A percentile compares a stretch with the other conserved stretches of the same genome.
phyloP scores from a whole-genome alignment of 192 early-diverging fungal species.

The Gamsiella multidivaricata region DNA sequence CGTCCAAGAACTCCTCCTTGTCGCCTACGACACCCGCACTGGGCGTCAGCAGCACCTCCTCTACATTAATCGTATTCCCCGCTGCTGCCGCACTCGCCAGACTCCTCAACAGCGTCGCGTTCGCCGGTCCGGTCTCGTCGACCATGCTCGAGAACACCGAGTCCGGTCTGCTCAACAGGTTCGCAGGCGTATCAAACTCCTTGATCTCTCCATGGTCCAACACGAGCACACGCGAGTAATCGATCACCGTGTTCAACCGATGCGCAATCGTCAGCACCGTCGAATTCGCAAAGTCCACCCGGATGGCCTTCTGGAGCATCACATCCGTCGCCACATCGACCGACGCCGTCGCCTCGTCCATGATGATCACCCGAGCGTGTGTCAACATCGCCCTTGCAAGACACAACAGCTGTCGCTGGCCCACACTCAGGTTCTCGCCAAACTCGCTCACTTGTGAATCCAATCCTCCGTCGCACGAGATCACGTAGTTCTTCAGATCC shows the following conservation, averaged over 20 bases:
- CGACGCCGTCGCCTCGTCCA: constrained; percentile 64
- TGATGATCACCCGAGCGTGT: constrained; percentile 63
- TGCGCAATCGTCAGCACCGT: constrained; percentile 75
- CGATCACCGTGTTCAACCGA: constrained; percentile 63
- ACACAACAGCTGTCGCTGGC: constrained; percentile 87
- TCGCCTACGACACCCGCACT: constrained; percentile 6
- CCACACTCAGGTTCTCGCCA: constrained; percentile 82
- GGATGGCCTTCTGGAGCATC: constrained; percentile 70
- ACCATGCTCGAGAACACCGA: constrained; percentile 69
- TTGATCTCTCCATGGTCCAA: constrained; percentile 57
- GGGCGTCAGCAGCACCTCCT: constrained; percentile 21
- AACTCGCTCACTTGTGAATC: constrained; percentile 70
- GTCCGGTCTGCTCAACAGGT: constrained; percentile 55
- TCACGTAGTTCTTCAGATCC: constrained; percentile 58
- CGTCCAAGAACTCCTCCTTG: constrained; percentile 16
- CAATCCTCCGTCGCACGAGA: constrained; percentile 56
- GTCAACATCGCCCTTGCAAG: constrained; percentile 85
- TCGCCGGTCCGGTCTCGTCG: constrained; percentile 73
- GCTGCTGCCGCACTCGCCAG: constrained; percentile 57
- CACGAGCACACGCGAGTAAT: constrained; percentile 55
- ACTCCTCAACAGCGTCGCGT: constrained; percentile 65
- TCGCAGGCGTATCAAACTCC: constrained; percentile 65
- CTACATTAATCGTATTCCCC: constrained; percentile 22
- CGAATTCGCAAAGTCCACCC: constrained; percentile 61
- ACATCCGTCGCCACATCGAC: constrained; percentile 77